phyloP scores from a whole-genome alignment of 495 filamentous ascomycete genomes.

The Aspergillus indologenus region DNA sequence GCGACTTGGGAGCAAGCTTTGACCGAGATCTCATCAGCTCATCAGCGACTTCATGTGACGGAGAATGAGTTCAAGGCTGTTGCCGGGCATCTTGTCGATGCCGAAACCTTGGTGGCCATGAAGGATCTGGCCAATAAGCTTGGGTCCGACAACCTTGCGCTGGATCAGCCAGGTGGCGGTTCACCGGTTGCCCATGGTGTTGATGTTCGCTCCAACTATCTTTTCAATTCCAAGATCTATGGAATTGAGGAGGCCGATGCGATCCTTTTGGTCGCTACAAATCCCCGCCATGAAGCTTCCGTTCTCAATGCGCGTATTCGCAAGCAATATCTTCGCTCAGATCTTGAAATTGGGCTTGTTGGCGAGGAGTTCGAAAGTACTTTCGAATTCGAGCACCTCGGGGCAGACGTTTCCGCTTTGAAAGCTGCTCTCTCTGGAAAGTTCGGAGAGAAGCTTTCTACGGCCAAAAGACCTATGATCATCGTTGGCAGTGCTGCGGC shows the following conservation, averaged over 20 bases:
- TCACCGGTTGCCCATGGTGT: constrained; percentile 87
- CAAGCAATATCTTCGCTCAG: constrained; percentile 95
- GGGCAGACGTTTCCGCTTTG: constrained; percentile 67
- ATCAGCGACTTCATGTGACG: constrained; percentile 69
- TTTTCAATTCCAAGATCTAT: constrained; percentile 92
- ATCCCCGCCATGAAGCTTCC: constrained; percentile 90
- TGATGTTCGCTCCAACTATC: constrained; percentile 89
- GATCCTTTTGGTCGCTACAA: constrained; percentile 89
- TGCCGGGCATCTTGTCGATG: constrained; percentile 85
- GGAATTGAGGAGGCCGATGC: constrained; percentile 91
- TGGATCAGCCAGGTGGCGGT: constrained; percentile 83
- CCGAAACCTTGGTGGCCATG: constrained; percentile 89
- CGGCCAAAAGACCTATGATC: constrained; percentile 93
- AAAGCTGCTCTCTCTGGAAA: constrained; percentile 81
- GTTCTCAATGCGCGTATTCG: constrained; percentile 93
- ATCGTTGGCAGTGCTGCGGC: constrained; percentile 85
- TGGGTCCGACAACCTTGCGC: constrained; percentile 89
- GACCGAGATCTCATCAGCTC: constrained; percentile 74
- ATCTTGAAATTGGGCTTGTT: constrained; percentile 88
- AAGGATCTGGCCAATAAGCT: constrained; percentile 96
- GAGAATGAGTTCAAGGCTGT: constrained; percentile 94
- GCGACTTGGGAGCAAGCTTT: constrained; percentile 93
- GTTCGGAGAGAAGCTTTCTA: constrained; percentile 85
- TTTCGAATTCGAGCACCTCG: constrained; percentile 89
- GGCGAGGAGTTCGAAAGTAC: constrained; percentile 89